Evolutionary conservation across 108 stramenopile species (phyloP), one percentile per base, ranked within the genome.

Genomic region (Parietichytrium sp.): DNA sequence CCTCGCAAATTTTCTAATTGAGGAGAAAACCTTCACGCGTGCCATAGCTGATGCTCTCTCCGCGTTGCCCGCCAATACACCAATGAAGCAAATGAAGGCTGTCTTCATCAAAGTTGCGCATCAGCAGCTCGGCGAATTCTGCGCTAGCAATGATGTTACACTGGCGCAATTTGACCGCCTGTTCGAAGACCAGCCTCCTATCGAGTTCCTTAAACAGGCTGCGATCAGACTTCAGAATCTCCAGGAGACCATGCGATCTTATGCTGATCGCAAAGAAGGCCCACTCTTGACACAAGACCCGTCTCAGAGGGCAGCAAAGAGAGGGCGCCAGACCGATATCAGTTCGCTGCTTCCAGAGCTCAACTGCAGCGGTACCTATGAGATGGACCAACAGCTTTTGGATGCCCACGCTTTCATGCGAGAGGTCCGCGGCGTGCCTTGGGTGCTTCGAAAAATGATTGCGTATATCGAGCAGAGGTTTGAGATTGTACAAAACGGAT

Each of bases 381-480:
- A 72, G 29, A 72, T 72, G 55, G 55, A 72, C 38, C 36, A 72
- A n/a, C 33, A 38, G 13, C 55, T 72, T 31, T 72, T 38, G 0
- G 55, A 72, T 8, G 55, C 55, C 20, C 55, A 72, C 55, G 25
- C 55, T 38, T 72, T 72, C 25, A 42, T 72, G 0, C 55, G 55
- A 4, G 55, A 72, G 18, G 13, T 72, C 12, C 55, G 55, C 38
- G 55, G 55, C 38, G 55, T 72, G 38, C 55, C 55, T 4, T 72
- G 55, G 55, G 42, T 38, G 55, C 55, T 72, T 7, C 55, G 55
- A 0, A 72, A 7, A 13, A 72, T 72, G 55, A 72, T 72, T 72
- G 55, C 36, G 36, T 72, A 23, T 1, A 72, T 72, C 1, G 55
- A 72, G 1, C 33, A 72, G 16, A 72, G 36, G 13, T 15, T 72